Evolutionary conservation across 2,329 filamentous ascomycete genomes (phyloP), one percentile per base, ranked within the genome.

Genomic region (Colletotrichum neosansevieriae): DNA sequence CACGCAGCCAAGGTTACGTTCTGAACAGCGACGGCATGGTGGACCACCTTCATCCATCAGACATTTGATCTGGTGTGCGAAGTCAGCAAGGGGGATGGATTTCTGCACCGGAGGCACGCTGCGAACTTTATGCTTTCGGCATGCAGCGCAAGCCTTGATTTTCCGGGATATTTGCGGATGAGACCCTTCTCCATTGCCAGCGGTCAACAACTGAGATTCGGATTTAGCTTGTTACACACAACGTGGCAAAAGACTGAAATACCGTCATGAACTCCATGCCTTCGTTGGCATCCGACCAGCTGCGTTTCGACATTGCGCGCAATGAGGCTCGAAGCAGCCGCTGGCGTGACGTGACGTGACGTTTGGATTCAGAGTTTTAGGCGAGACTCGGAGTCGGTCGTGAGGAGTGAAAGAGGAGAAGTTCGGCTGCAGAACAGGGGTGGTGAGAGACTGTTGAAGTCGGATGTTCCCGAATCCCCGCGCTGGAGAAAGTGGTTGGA

Each of bases 101-200:
- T 45, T 6, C 56, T 12, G 34, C 17, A 17, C 19, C 21, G 12
- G 44, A 21, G 17, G 17, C 13, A n/a, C 12, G 21, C 53, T 40
- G 49, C 68, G 65, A 42, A 80, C 79, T 75, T 82, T 82, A 65
- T 80, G 79, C 63, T 80, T 81, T 3, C 80, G 73, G 69, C 80
- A 82, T 19, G 79, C 77, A 17, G 80, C 77, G 19, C 80, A 82
- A 0, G 80, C 80, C 71, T 81, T 81, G 44, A 81, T 79, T 65
- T 79, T 80, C 36, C 79, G 73, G 6, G 79, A 80, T 62, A 81
- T 81, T 53, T 78, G 76, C 45, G 76, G 76, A 6, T 77, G 34
- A 2, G 70, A 71, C 3, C 67, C 59, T 19, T 70, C 69, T n/a
- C 59, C 60, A 13, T 63, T 59, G 2, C 51, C 60, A 5, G 59